Evolutionary conservation across 2,329 filamentous ascomycete genomes (phyloP).

Genomic region (Pseudogymnoascus sp.): DNA sequence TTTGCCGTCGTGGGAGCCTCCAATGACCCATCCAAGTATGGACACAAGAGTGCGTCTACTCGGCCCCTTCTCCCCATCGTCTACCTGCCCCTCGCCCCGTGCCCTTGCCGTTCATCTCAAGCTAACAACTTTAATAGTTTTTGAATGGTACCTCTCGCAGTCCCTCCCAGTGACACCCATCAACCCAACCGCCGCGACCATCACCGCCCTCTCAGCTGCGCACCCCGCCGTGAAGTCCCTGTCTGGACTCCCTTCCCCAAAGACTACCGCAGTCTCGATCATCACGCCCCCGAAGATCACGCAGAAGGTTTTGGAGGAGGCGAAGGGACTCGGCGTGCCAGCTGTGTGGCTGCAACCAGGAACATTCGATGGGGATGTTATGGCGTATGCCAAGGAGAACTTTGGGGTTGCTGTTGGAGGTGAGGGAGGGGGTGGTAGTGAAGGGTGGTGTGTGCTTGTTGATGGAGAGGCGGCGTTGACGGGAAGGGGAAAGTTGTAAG

Average conservation of each 20-base stretch:
- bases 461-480: slow-evolving; percentile 65
- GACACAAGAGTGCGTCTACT: slow-evolving; percentile 63
- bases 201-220: slow-evolving; percentile 47
- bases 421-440: slow-evolving; percentile 55
- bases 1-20: slow-evolving; percentile 90
- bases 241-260: slow-evolving; percentile 56
- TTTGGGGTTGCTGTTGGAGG: slow-evolving; percentile 68
- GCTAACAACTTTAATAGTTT: slow-evolving; percentile 48
- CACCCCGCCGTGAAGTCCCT: slow-evolving; percentile 52
- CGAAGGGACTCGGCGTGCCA: slow-evolving; percentile 63
- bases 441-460: slow-evolving; percentile 84
- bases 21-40: slow-evolving; percentile 76
- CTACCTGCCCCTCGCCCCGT: not conserved
- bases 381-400: slow-evolving; percentile 60
- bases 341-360: slow-evolving; percentile 89
- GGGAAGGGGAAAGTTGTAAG: slow-evolving; percentile 34
- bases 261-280: slow-evolving; percentile 69
- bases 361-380: slow-evolving; percentile 69
- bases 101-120: slow-evolving; percentile 11
- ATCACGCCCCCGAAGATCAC: slow-evolving; percentile 82
- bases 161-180: slow-evolving; percentile 72
- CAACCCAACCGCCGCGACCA: slow-evolving; percentile 63
- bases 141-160: slow-evolving; percentile 80
- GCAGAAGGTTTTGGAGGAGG: slow-evolving; percentile 66
- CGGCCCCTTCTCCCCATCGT: not conserved